These are phyloP conservation scores for Apiospora hydei DNA, from an alignment of 2,329 filamentous ascomycete species.

Conservation along the genomic window DNA sequence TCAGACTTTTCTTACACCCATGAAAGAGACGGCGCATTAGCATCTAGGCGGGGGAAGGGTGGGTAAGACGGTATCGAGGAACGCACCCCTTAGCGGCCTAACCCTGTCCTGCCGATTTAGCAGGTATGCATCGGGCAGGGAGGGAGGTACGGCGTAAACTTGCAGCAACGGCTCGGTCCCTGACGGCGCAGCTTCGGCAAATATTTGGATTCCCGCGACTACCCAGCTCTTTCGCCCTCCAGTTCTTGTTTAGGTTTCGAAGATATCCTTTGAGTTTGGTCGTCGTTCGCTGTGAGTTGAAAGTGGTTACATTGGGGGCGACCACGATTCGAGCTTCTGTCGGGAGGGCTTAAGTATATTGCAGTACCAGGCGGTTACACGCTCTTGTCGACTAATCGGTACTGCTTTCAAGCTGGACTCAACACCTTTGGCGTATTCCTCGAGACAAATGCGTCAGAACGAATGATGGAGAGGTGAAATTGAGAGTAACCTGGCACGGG, in stretches of 20 bases:
- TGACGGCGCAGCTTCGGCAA: neutral
- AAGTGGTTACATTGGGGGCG: neutral
- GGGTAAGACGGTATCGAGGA: neutral
- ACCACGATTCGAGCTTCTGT: neutral
- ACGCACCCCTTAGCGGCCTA: neutral
- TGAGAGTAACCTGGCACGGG: neutral
- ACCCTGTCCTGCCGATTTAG: neutral
- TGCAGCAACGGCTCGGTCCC: neutral
- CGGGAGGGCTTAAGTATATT: neutral
- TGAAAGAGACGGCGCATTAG: neutral
- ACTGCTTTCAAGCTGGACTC: neutral
- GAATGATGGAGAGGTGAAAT: neutral
- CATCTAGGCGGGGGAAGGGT: neutral
- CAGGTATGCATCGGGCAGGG: neutral
- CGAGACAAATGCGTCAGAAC: neutral
- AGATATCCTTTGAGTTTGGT: neutral
- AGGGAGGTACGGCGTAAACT: constrained; percentile 6
- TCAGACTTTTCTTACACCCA: neutral
- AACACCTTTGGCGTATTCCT: neutral
- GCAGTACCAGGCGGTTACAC: neutral
- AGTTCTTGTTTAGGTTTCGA: neutral
- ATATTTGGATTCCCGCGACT: neutral
- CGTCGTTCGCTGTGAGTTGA: neutral
- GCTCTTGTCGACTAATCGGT: neutral
- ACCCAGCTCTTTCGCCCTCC: neutral